Conservation (phyloP, 2,329 filamentous ascomycete species). For the Rhynchosporium agropyri region DNA sequence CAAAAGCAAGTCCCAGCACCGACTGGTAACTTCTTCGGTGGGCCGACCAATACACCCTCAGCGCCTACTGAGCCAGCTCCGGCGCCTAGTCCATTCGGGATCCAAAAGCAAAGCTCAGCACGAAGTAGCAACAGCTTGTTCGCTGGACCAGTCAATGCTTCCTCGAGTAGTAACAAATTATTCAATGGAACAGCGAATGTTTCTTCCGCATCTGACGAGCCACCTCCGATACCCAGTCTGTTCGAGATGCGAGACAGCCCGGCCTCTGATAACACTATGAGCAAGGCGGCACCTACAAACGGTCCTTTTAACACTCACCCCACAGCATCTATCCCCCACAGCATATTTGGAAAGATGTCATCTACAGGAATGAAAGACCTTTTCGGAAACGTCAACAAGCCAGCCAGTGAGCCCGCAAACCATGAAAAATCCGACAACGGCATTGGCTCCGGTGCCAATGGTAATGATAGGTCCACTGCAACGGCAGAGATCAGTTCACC, state of each 20-base stretch:
- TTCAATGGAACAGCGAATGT: conserved; percentile 19
- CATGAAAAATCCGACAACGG: conserved; percentile 25
- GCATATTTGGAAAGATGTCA: conserved; percentile 18
- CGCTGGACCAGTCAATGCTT: conserved; percentile 12
- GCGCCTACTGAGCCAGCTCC: not conserved
- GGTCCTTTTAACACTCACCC: conserved; percentile 14
- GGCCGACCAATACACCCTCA: not conserved
- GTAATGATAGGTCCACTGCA: not conserved
- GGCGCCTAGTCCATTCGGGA: conserved; percentile 1
- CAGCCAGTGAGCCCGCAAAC: conserved; percentile 26
- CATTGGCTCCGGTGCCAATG: not conserved
- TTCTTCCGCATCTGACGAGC: conserved; percentile 17
- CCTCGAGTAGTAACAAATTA: conserved; percentile 17
- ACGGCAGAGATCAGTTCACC: not conserved
- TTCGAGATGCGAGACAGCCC: conserved; percentile 18
- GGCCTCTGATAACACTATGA: conserved; percentile 14
- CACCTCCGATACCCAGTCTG: conserved; percentile 8
- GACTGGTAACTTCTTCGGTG: conserved; percentile 25
- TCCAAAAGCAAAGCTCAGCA: conserved; percentile 12
- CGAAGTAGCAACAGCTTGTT: conserved; percentile 22
- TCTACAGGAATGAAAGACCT: conserved; percentile 19
- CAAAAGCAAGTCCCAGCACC: conserved; percentile 16
- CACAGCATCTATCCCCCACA: conserved; percentile 1
- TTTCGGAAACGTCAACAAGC: conserved; percentile 33
- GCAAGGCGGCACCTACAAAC: conserved; percentile 13